phyloP scores from a whole-genome alignment of 345 rosid species.

The Alliaria petiolata region DNA sequence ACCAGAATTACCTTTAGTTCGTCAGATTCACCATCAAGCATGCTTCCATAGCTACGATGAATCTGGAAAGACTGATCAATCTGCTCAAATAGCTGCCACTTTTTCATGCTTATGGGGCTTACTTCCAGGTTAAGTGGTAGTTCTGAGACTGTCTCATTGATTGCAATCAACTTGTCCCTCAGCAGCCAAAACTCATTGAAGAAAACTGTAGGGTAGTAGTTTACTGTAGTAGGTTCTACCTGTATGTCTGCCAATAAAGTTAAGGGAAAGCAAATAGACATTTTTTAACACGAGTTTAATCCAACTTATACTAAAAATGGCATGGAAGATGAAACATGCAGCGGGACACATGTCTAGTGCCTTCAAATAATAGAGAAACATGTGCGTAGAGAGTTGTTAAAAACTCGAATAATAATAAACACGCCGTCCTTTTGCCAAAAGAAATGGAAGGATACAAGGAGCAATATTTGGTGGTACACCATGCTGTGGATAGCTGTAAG shows the following conservation, averaged over 20 bases:
- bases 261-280: slow-evolving; percentile 38
- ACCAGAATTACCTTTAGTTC: slow-evolving; percentile 69
- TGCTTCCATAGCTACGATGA: slow-evolving; percentile 96
- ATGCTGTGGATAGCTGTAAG: slow-evolving; percentile 63
- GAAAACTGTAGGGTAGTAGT: slow-evolving; percentile 72
- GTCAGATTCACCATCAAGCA: slow-evolving; percentile 97
- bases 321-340: neutral
- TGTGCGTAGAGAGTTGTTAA: neutral
- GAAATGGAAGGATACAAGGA: slow-evolving; percentile 76
- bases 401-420: neutral
- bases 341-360: neutral
- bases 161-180: slow-evolving; percentile 66
- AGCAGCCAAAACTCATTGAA: slow-evolving; percentile 98
- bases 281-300: neutral
- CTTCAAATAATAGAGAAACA: slow-evolving; percentile 1
- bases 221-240: slow-evolving; percentile 61
- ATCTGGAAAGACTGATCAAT: slow-evolving; percentile 98
- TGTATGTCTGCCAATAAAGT: slow-evolving; percentile 62
- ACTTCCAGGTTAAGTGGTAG: slow-evolving; percentile 82
- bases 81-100: slow-evolving; percentile 93
- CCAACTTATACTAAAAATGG: neutral
- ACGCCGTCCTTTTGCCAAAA: neutral
- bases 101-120: slow-evolving; percentile 92
- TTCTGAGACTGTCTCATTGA: slow-evolving; percentile 75
- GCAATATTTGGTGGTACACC: slow-evolving; percentile 84